phyloP scores from a whole-genome alignment of 169 alveolate genomes.

The Plasmodium sp. region DNA sequence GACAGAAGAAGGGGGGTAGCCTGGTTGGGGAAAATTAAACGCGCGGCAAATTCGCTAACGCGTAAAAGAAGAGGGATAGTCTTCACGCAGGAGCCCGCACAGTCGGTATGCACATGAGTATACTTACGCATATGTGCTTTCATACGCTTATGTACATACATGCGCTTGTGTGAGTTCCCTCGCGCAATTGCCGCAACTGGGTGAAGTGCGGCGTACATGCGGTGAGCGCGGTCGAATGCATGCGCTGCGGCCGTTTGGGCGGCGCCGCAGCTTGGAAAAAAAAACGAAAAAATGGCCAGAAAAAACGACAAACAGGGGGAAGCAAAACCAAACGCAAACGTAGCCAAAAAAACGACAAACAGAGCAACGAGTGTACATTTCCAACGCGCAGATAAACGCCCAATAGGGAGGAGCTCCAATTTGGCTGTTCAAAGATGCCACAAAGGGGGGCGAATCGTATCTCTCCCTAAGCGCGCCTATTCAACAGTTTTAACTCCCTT shows the following conservation, averaged over 20 bases:
- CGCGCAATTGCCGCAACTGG: background rate
- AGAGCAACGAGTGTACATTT: background rate
- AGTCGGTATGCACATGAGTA: background rate
- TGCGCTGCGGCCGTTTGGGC: background rate
- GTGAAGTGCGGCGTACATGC: background rate
- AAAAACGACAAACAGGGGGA: background rate
- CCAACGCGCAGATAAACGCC: background rate
- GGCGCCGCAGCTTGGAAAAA: background rate
- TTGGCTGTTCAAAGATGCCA: background rate
- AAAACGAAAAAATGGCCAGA: background rate
- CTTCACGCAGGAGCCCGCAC: background rate
- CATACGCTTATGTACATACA: background rate
- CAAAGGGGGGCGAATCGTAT: background rate
- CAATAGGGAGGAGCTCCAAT: background rate
- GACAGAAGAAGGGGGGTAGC: background rate
- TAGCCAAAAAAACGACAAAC: background rate
- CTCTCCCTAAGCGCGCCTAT: background rate
- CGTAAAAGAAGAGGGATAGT: background rate
- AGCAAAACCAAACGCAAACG: background rate
- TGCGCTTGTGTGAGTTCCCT: background rate
- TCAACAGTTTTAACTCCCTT: background rate
- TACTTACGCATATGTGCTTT: background rate
- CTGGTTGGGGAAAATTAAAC: background rate
- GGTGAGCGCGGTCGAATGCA: background rate
- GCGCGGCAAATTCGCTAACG: background rate